Base-by-base conservation (phyloP, 305 asterid genomes). In the Plantago rigida region DNA sequence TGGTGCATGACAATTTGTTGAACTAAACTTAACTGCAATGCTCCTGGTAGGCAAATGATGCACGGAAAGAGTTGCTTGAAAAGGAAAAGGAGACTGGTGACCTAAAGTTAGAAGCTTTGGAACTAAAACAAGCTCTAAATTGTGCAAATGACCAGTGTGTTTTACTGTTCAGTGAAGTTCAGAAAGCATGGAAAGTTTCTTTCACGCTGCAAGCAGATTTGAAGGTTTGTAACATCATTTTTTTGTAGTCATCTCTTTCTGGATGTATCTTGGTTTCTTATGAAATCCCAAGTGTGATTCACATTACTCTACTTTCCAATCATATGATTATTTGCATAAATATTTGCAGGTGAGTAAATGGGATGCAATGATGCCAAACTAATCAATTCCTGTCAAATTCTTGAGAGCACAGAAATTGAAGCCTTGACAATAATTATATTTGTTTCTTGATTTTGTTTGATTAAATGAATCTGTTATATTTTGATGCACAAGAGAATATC, bases 141-240 rank as follows among this genome's bases (percentile, higher is more conserved):
- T 80, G 57, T 75, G 92, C 94, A 19, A 89, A 84, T 66, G 97
- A 93, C 70, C 99, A 93, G 75, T 84, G 95, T 44, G 90, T 93
- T 69, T 80, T 93, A 64, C 90, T 89, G 72, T 85, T 78, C 80
- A 89, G 85, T 84, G 96, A 89, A 85, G 97, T 89, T 70, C 99
- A 93, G 84, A 93, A 89, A 77, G 96, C 96, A 50, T 87, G 94
- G 97, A 89, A 87, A 81, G 94, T 89, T 75, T 87, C 97, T 71
- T 86, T 72, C 73, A 81, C 96, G 1, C 76, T 93, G 82, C 94
- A 93, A 75, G 85, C 97, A 62, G 96, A 93, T 78, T 77, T 87
- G 67, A 93, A 93, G 99, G 99, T 93, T 73, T 60, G 84, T 67
- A 31, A 57, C 53, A 46, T 68, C 63, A 67, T 28, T 41, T 66